A percentile compares a stretch with the other conserved stretches of the same genome.
These are phyloP conservation scores for Aspergillus terreus DNA, from an alignment of 2,329 filamentous ascomycete species.

Conservation along the genomic window DNA sequence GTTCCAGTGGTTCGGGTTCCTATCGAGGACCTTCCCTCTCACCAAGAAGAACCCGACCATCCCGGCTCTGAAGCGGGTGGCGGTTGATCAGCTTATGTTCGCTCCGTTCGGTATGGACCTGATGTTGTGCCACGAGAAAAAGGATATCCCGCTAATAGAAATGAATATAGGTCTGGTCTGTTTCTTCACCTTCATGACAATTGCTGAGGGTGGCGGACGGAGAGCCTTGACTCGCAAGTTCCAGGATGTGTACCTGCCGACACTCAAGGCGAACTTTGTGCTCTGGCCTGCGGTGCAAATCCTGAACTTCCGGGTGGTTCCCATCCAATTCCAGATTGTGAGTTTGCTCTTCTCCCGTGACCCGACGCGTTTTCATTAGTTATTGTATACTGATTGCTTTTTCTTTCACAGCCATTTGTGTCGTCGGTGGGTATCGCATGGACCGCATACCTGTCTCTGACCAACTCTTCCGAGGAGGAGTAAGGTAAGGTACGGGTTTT, in stretches of 20 bases:
- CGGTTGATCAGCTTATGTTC: slow-evolving; percentile 89
- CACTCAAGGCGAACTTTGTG: slow-evolving; percentile 91
- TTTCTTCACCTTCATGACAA: slow-evolving; percentile 96
- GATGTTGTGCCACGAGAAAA: slow-evolving; percentile 2
- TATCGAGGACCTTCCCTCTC: slow-evolving; percentile 78
- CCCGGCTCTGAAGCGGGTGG: slow-evolving; percentile 84
- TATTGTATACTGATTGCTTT: neutral
- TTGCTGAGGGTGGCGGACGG: slow-evolving; percentile 85
- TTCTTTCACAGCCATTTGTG: slow-evolving; percentile 71
- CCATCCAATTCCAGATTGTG: slow-evolving; percentile 93
- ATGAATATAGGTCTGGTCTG: slow-evolving; percentile 60
- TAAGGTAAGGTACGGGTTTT: slow-evolving; percentile 19
- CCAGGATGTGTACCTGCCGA: slow-evolving; percentile 87
- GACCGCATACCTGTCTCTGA: slow-evolving; percentile 93
- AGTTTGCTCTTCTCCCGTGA: slow-evolving; percentile 40
- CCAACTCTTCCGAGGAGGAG: slow-evolving; percentile 77
- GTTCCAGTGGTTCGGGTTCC: slow-evolving; percentile 91
- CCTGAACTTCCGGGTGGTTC: slow-evolving; percentile 93
- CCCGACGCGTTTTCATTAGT: neutral
- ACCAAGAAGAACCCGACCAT: slow-evolving; percentile 69
- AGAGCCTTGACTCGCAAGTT: slow-evolving; percentile 80
- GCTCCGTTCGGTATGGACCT: slow-evolving; percentile 68
- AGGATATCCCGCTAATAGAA: slow-evolving; percentile 7
- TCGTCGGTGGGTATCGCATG: slow-evolving; percentile 94
- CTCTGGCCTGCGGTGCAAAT: slow-evolving; percentile 96